phyloP scores from a whole-genome alignment of 2,329 filamentous ascomycete genomes.

The Paracorniculantispora psalliotae region DNA sequence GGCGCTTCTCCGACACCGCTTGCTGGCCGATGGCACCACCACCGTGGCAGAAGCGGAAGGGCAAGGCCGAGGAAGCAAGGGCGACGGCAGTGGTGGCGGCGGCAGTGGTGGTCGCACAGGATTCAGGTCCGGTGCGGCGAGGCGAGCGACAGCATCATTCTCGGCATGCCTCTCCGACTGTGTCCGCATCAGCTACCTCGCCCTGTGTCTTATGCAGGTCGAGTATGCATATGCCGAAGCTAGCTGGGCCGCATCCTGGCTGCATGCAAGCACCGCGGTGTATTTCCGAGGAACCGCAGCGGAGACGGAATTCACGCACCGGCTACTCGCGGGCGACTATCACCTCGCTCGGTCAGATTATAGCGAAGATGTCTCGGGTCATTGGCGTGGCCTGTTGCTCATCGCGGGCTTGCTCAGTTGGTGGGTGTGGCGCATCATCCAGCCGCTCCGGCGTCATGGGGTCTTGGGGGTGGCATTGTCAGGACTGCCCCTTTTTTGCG shows the following conservation, averaged over 20 bases:
- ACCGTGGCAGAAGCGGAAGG: neutral
- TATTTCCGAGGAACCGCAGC: slow-evolving; percentile 18
- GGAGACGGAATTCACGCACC: slow-evolving; percentile 13
- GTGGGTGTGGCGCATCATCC: slow-evolving; percentile 7
- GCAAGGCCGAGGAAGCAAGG: neutral
- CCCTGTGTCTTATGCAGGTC: slow-evolving; percentile 22
- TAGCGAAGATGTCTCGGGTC: neutral
- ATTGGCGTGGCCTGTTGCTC: neutral
- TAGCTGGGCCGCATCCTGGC: slow-evolving; percentile 23
- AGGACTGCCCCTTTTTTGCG: slow-evolving; percentile 15
- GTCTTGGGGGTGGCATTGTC: slow-evolving; percentile 13
- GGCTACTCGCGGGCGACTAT: slow-evolving; percentile 10
- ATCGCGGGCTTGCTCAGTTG: slow-evolving; percentile 4
- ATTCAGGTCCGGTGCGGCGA: neutral
- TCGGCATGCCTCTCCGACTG: neutral
- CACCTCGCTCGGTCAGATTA: neutral
- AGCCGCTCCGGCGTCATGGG: neutral
- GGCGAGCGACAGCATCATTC: neutral
- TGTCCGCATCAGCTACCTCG: slow-evolving; percentile 18
- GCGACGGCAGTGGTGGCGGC: neutral
- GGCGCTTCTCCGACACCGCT: slow-evolving; percentile 2
- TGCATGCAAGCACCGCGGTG: slow-evolving; percentile 20
- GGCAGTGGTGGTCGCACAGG: neutral
- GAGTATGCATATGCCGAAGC: slow-evolving; percentile 28
- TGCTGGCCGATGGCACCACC: neutral